These are phyloP conservation scores for Eleusine coracana DNA, from an alignment of 176 grass and related monocot species.

Conservation along the genomic window DNA sequence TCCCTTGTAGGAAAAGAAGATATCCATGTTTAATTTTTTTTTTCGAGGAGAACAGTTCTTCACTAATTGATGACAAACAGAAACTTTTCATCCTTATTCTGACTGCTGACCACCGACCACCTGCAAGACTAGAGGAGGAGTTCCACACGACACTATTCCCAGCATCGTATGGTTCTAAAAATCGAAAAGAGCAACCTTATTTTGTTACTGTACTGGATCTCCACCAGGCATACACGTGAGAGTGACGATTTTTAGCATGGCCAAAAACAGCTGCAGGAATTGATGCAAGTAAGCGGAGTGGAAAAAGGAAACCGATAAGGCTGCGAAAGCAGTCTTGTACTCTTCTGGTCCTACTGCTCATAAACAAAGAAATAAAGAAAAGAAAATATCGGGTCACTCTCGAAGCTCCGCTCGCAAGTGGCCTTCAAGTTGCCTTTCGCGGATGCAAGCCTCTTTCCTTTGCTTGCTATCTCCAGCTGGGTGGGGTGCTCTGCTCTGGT, in stretches of 20 bases:
- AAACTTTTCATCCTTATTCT: background rate
- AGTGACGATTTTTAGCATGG: background rate
- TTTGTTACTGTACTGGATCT: no score
- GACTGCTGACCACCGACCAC: background rate
- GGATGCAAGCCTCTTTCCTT: background rate
- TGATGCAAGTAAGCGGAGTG: background rate
- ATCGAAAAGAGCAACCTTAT: background rate
- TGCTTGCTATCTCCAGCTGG: slow-evolving; percentile 25
- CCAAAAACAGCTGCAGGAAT: background rate
- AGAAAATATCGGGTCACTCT: slow-evolving; percentile 33
- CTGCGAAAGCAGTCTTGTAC: background rate
- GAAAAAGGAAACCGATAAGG: background rate
- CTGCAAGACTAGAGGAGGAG: background rate
- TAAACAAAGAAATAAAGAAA: background rate
- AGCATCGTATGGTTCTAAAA: background rate
- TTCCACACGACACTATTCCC: background rate
- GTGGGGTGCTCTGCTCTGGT: background rate
- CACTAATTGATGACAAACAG: background rate
- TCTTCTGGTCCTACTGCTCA: background rate
- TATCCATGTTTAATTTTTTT: background rate
- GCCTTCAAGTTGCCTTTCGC: background rate
- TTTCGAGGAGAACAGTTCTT: no score
- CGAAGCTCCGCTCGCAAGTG: background rate
- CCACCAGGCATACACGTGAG: background rate
- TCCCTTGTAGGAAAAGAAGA: no score